Conservation (phyloP, 306 rosid genomes). For the Quercus rubra region DNA sequence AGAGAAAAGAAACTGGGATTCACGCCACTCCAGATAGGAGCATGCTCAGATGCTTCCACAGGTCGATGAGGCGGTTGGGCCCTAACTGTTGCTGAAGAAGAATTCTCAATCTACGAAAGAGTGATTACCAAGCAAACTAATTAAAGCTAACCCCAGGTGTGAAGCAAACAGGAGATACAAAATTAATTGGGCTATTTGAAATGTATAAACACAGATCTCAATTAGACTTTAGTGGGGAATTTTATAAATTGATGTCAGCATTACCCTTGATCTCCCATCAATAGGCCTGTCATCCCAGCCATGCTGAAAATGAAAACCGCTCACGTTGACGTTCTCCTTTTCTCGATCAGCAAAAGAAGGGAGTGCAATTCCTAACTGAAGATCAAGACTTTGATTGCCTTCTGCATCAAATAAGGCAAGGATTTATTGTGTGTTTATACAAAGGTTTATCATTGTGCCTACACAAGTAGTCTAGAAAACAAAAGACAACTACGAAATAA, state of each 20-base stretch:
- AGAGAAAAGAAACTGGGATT: conserved; percentile 46
- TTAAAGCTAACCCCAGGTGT: neutral
- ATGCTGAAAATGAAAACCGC: conserved; percentile 36
- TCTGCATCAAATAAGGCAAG: conserved; percentile 33
- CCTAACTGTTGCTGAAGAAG: conserved; percentile 40
- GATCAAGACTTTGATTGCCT: conserved; percentile 59
- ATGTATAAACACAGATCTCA: neutral
- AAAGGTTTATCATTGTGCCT: neutral
- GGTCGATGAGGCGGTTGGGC: conserved; percentile 43
- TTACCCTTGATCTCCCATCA: conserved; percentile 57
- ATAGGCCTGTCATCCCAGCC: conserved; percentile 41
- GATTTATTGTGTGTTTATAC: neutral
- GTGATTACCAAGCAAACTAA: neutral
- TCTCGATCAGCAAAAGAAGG: conserved; percentile 41
- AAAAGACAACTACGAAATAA: neutral
- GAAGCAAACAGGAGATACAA: conserved; percentile 1
- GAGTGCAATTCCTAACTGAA: conserved; percentile 78
- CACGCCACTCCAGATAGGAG: conserved; percentile 37
- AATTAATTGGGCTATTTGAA: neutral
- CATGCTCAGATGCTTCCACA: conserved; percentile 41
- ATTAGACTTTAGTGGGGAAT: neutral
- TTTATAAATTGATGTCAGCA: conserved; percentile 13
- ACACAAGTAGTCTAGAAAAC: neutral
- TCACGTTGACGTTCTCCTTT: conserved; percentile 31
- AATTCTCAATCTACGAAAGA: conserved; percentile 45